Base-by-base conservation (phyloP, 805 yeast genomes). In the Saccharomycopsis lassenensis region DNA sequence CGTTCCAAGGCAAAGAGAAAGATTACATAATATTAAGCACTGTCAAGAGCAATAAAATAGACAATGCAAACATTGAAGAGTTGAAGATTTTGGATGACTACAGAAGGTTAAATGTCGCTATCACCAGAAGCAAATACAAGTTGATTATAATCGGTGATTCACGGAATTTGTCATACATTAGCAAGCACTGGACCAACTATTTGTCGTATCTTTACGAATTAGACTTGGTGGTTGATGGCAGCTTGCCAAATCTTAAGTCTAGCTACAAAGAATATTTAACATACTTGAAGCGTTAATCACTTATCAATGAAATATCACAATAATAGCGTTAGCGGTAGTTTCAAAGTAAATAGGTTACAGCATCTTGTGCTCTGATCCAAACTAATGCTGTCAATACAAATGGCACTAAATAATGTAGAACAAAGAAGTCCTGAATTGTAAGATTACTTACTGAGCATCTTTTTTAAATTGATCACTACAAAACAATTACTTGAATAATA, bases 1-100 rank as follows among this genome's bases (percentile, higher is more conserved):
- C 69, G 4, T 64, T 64, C 53, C 69, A 63, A 43, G 69, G 69
- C 14, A 50, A 67, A 32, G 66, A 61, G 36, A 62, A 62, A 46
- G 56, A 61, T 35, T 61, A 58, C 44, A 44, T 62, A 27, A 49
- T 62, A 24, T 57, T 62, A 53, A 58, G 63, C 7, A 61, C 66
- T 35, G 68, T 62, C 4, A 45, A 33, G 27, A 35, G 35, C 17
- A 59, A 61, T 41, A 43, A 34, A 4, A 29, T 31, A 7, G 33
- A 27, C 3, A 14, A 17, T 12, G 18, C 23, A 7, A 38, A 33
- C n/a, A 27, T 37, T 15, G 46, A 39, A 25, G 37, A 39, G 18
- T 12, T 38, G 24, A 36, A 39, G 26, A 18, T 39, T 12, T 1
- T 48, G 45, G 23, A 50, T 49, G 35, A 61, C 52, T 39, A 55